Conservation (phyloP, 345 rosid species). For the Microthlaspi erraticum region DNA sequence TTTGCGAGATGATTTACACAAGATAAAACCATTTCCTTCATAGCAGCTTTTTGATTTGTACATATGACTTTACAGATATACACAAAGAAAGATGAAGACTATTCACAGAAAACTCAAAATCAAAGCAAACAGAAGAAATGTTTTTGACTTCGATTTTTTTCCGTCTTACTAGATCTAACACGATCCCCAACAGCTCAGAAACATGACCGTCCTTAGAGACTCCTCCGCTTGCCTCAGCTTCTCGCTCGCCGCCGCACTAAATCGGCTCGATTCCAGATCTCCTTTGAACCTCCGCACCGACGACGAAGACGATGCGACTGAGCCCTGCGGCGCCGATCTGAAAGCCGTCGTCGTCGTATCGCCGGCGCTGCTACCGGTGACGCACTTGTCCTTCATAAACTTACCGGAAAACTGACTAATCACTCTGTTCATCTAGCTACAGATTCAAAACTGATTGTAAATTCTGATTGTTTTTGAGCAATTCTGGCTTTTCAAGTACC, state of each 20-base stretch:
- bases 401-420: constrained; percentile 48
- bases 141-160: background rate
- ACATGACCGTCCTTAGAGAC: constrained; percentile 80
- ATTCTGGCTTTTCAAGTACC: constrained; percentile 18
- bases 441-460: background rate
- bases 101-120: background rate
- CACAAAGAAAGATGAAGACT: background rate
- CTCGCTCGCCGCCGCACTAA: constrained; percentile 49
- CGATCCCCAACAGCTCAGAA: constrained; percentile 88
- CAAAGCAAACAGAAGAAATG: constrained; percentile 1
- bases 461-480: background rate
- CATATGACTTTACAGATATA: constrained; percentile 11
- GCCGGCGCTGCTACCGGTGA: constrained; percentile 40
- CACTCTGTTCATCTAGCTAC: constrained; percentile 41
- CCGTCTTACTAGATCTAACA: constrained; percentile 37
- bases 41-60: background rate
- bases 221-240: constrained; percentile 69
- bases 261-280: constrained; percentile 49
- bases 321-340: constrained; percentile 40
- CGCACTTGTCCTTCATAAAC: constrained; percentile 61
- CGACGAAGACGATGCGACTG: constrained; percentile 37
- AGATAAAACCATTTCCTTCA: constrained; percentile 3
- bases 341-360: constrained; percentile 49
- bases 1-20: no score
- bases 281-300: constrained; percentile 55